phyloP scores from a whole-genome alignment of 2,329 filamentous ascomycete genomes.

The Ceratocystis papillata region DNA sequence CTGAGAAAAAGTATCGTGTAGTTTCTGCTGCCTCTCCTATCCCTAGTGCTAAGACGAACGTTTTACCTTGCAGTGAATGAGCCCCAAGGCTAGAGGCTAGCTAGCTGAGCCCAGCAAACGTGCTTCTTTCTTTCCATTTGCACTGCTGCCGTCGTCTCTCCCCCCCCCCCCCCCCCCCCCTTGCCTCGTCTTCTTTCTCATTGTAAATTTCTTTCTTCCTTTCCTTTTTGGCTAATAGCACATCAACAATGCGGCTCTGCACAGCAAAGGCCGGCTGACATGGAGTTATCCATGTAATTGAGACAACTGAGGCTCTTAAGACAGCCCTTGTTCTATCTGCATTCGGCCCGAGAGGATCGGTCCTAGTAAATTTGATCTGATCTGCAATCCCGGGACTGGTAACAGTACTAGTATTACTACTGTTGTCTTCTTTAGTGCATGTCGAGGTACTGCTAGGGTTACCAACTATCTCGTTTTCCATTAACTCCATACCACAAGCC shows the following conservation, averaged over 20 bases:
- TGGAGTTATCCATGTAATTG: background rate
- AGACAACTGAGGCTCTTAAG: slow-evolving; percentile 18
- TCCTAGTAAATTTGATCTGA: slow-evolving; percentile 9
- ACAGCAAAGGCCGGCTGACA: background rate
- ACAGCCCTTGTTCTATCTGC: slow-evolving; percentile 10
- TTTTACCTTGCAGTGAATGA: too few relatives aligned
- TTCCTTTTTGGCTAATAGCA: background rate
- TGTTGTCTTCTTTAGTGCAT: too few relatives aligned
- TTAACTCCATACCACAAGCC: background rate
- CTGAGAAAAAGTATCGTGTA: too few relatives aligned
- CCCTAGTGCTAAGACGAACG: background rate
- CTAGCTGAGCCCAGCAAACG: too few relatives aligned
- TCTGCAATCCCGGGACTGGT: slow-evolving; percentile 1
- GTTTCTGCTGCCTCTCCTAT: background rate
- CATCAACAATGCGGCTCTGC: background rate
- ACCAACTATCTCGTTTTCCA: too few relatives aligned
- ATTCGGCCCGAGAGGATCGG: slow-evolving; percentile 21
- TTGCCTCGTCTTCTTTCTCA: too few relatives aligned
- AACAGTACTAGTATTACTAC: background rate
- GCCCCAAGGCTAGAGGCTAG: too few relatives aligned
- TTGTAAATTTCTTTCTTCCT: background rate
- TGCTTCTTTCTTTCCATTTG: too few relatives aligned
- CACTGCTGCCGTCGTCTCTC: too few relatives aligned
- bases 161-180: too few relatives aligned
- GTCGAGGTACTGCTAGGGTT: background rate